Evolutionary conservation across 495 filamentous ascomycete species (phyloP), one percentile per base, ranked within the genome.

Genomic region (Hypoxylon intermedium): DNA sequence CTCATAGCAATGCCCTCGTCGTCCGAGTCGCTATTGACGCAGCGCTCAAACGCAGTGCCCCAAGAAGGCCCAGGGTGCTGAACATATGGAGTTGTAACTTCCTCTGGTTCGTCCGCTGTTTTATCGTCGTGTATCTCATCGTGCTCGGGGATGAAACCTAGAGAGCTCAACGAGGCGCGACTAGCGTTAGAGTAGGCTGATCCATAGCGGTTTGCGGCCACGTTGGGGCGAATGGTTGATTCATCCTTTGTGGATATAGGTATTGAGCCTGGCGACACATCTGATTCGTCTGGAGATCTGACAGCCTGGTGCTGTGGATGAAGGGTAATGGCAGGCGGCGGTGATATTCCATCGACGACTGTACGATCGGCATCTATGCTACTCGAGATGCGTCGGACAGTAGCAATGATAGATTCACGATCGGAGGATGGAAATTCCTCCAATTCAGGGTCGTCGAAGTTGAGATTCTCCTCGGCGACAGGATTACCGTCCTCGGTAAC

Each of bases 361-460:
- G 73, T 70, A 43, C 72, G 68, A 57, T 85, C 82, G 30, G 73
- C 74, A 1, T 67, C 70, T n/a, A 83, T 63, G 16, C 76, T 74
- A 0, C 73, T 73, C 41, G 78, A 76, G 2, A 81, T 67, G 30
- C 74, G 75, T 19, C 75, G 69, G 24, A 85, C 65, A 1, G 75
- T 68, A 38, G 77, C 72, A 6, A 83, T 53, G 37, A 84, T 82
- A 6, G 72, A 74, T 6, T 72, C 67, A 5, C 78, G 72, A 51
- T 77, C 73, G 26, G 51, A 37, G 2, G 75, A 79, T 0, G 82
- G 82, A 67, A 85, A 83, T 5, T 51, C 67, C 53, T 82, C 80
- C 23, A 85, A 41, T 0, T 71, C 72, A n/a, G 80, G 82, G 60
- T 85, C 77, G 41, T 82, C 74, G 20, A 76, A 55, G 53, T 83